A percentile compares a stretch with the other conserved stretches of the same genome.
phyloP scores from a whole-genome alignment of 2,329 filamentous ascomycete species.

The Pleoardoris graminearum region DNA sequence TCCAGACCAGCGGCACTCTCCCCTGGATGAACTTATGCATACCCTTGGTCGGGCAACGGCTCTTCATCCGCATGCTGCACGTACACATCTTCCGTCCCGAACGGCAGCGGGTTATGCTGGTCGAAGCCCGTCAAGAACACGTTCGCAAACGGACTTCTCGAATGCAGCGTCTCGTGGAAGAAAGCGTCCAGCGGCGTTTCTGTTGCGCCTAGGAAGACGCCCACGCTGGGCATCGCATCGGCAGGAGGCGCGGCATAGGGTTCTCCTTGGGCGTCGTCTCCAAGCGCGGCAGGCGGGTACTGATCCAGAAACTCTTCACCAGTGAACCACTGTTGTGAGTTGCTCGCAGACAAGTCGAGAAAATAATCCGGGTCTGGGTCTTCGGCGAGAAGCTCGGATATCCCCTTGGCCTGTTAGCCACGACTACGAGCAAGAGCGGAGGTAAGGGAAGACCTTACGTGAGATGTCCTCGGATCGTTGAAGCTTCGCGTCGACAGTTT shows the following conservation, averaged over 20 bases:
- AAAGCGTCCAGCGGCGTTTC: constrained; percentile 12
- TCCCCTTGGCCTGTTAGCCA: constrained; percentile 12
- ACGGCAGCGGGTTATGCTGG: constrained; percentile 17
- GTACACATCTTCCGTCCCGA: background rate
- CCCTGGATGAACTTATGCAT: no score
- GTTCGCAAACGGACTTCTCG: constrained; percentile 7
- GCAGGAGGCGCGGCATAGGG: background rate
- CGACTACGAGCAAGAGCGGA: background rate
- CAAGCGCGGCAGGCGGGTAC: background rate
- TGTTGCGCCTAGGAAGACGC: background rate
- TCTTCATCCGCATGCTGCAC: background rate
- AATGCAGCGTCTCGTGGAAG: constrained; percentile 1
- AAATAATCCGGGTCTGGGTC: constrained; percentile 7
- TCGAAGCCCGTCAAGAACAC: constrained; percentile 23
- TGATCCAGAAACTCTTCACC: constrained; percentile 7
- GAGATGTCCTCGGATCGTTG: constrained; percentile 9
- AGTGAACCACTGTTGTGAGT: background rate
- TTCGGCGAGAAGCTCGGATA: constrained; percentile 21
- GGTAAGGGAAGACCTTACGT: background rate
- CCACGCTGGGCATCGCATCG: background rate
- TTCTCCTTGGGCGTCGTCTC: no score
- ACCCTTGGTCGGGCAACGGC: no score
- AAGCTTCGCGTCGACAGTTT: constrained; percentile 16
- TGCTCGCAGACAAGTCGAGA: background rate
- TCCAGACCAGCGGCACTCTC: no score